Percentiles rank a stretch among this genome's conserved stretches.
These are phyloP conservation scores for Alternaria burnsii DNA, from an alignment of 2,329 filamentous ascomycete genomes.

Conservation along the genomic window DNA sequence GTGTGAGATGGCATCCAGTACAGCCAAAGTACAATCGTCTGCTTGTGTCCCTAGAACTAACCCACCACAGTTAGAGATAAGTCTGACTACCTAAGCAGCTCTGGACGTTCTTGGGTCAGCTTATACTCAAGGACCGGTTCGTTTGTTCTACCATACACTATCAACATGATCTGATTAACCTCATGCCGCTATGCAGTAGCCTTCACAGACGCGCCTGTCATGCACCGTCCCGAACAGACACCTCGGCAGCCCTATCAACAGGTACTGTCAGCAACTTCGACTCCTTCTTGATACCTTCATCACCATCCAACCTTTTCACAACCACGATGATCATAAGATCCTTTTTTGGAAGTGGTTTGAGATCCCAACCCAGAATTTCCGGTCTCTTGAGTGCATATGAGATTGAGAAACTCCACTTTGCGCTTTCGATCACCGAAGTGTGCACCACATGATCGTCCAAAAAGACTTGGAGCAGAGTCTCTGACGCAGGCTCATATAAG, in stretches of 20 bases:
- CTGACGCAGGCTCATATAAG: background rate
- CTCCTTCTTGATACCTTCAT: slow-evolving; percentile 12
- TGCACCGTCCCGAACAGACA: no score
- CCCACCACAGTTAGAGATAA: no score
- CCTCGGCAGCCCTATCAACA: background rate
- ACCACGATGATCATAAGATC: slow-evolving; percentile 35
- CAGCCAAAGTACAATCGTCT: no score
- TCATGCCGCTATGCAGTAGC: background rate
- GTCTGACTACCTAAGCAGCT: background rate
- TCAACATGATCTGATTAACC: background rate
- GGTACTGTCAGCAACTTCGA: slow-evolving; percentile 5
- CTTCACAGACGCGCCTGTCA: background rate
- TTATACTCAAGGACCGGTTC: no score
- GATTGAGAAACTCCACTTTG: slow-evolving; percentile 20
- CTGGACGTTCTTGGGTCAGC: background rate
- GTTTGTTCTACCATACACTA: no score
- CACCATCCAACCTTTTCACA: slow-evolving; percentile 11
- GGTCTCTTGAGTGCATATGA: slow-evolving; percentile 12
- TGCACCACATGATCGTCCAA: slow-evolving; percentile 27
- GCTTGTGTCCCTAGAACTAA: no score
- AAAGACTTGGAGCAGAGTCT: slow-evolving; percentile 24
- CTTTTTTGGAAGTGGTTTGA: slow-evolving; percentile 28
- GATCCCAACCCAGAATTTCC: slow-evolving; percentile 35
- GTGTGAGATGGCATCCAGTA: no score
- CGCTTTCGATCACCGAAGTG: background rate